These are phyloP conservation scores for Claviceps sp. DNA, from an alignment of 2,329 filamentous ascomycete genomes.

Conservation along the genomic window DNA sequence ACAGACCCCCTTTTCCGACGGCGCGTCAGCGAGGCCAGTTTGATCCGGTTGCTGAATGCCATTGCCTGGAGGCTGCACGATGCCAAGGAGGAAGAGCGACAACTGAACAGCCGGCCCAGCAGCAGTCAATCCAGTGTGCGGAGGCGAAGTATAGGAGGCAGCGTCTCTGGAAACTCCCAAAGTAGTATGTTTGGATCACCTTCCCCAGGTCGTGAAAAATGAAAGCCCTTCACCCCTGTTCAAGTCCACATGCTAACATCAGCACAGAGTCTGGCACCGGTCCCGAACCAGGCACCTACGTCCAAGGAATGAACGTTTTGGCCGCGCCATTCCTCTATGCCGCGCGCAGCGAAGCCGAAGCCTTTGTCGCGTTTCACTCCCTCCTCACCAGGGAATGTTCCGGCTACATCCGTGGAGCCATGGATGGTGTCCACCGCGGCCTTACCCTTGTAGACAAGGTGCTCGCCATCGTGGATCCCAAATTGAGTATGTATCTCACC, in stretches of 20 bases:
- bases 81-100: slow-evolving; percentile 40
- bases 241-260: slow-evolving; percentile 19
- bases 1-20: slow-evolving; percentile 95
- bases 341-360: slow-evolving; percentile 85
- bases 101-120: slow-evolving; percentile 20
- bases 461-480: slow-evolving; percentile 79
- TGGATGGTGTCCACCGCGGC: slow-evolving; percentile 93
- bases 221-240: not conserved
- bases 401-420: slow-evolving; percentile 85
- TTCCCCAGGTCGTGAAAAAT: not conserved
- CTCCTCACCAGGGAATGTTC: slow-evolving; percentile 82
- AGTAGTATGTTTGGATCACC: slow-evolving; percentile 23
- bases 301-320: slow-evolving; percentile 98
- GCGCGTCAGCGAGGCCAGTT: slow-evolving; percentile 84
- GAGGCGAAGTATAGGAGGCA: slow-evolving; percentile 19
- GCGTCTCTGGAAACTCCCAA: slow-evolving; percentile 24
- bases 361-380: slow-evolving; percentile 79
- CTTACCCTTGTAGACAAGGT: slow-evolving; percentile 86
- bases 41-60: slow-evolving; percentile 89
- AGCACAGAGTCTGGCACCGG: slow-evolving; percentile 44
- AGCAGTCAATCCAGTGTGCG: slow-evolving; percentile 23
- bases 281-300: slow-evolving; percentile 69
- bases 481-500: slow-evolving; percentile 70
- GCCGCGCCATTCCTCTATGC: slow-evolving; percentile 93
- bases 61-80: slow-evolving; percentile 91